Base-by-base conservation (phyloP, 1,139 yeast genomes). In the Diutina neorugosa region DNA sequence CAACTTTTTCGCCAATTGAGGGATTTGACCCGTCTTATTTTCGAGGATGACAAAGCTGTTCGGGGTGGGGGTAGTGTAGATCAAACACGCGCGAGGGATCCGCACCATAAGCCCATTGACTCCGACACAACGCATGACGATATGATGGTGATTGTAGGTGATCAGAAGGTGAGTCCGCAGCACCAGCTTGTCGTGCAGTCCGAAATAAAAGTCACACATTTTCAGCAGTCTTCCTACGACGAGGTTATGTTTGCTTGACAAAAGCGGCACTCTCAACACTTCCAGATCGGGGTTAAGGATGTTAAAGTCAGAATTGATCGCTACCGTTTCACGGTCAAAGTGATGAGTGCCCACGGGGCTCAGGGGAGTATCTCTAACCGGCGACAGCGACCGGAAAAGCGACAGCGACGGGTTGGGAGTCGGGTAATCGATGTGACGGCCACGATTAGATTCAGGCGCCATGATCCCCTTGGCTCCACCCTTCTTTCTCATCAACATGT, bases 41-140 rank as follows among this genome's bases (percentile, higher is more conserved):
- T 71, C 77, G 53, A 64, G 59, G 42, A 69, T 63, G 41, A 67
- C 62, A 54, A 68, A 78, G 34, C 61, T 63, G 54, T 69, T 63
- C 4, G 67, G 63, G 3, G 60, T 54, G 44, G 62, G 62, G 16
- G 70, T 61, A 7, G 40, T n/a, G 20, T 46, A 46, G 12, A 73
- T 74, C 34, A 62, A 62, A 56, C 78, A 74, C 18, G 72, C 63
- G 54, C 67, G 67, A 1, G 91, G 91, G 51, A 86, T 75, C 11
- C 78, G 73, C 41, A 86, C 75, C 20, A 78, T 79, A 55, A 84
- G 68, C 4, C 94, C 94, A 61, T 86, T 86, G 69, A 80, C 77
- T 1, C 95, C 94, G 55, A 80, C 62, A 62, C 94, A 86, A 51
- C 73, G 74, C 54, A 86, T 65, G 6, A 59, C 65, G 59, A 64